Evolutionary conservation across 768 basidiomycete species (phyloP).

Genomic region (Tylopilus sp.): DNA sequence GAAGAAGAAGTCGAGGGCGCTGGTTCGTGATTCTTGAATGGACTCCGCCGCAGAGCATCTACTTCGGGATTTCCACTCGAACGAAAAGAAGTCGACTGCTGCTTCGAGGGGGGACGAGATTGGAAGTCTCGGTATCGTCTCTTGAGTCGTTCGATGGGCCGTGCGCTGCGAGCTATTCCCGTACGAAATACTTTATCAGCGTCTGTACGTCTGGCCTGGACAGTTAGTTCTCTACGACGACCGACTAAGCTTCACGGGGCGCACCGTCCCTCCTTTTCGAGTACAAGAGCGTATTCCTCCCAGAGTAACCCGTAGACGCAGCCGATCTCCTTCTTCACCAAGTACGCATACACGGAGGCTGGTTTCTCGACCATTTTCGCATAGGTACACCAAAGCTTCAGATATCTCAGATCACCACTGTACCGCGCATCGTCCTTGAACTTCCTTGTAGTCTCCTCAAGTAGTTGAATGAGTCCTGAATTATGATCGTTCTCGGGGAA

Average conservation of each 20-base stretch:
- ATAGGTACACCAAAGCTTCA: constrained; percentile 89
- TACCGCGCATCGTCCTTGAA: constrained; percentile 85
- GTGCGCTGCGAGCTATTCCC: constrained; percentile 78
- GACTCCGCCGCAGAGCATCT: constrained; percentile 33
- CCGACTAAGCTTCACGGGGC: constrained; percentile 20
- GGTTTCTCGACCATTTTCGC: constrained; percentile 75
- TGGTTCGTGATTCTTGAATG: constrained; percentile 35
- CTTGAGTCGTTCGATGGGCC: constrained; percentile 83
- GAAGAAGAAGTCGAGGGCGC: constrained; percentile 33
- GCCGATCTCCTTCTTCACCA: constrained; percentile 73
- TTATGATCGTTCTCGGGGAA: constrained; percentile 65
- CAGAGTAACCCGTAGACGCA: constrained; percentile 77
- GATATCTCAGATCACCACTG: constrained; percentile 83
- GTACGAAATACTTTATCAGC: constrained; percentile 80
- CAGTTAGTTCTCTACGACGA: constrained; percentile 5
- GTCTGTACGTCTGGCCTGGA: constrained; percentile 53
- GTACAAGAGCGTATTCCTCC: constrained; percentile 81
- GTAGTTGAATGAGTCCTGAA: constrained; percentile 74
- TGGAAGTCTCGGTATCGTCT: constrained; percentile 79
- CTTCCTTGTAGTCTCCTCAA: constrained; percentile 78
- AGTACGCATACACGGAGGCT: constrained; percentile 64
- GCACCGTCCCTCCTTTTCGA: constrained; percentile 78
- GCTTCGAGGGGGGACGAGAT: constrained; percentile 39
- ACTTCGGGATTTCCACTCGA: constrained; percentile 26
- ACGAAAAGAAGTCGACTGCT: constrained; percentile 22